Conservation (phyloP, 2,329 filamentous ascomycete species). For the Curvularia lunata region DNA sequence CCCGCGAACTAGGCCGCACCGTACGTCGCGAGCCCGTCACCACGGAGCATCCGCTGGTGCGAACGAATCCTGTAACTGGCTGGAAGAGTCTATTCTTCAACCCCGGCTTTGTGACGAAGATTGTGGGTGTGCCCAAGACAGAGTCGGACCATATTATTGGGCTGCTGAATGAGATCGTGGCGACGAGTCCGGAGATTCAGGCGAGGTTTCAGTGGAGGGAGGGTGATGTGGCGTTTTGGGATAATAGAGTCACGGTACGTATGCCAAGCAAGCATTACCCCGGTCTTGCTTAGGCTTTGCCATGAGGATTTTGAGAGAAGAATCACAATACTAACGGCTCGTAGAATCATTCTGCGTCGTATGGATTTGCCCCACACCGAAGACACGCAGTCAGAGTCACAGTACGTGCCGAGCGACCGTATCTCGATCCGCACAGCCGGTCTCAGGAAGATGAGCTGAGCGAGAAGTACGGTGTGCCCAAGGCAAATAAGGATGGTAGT, state of each 20-base stretch:
- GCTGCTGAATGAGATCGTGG: conserved; percentile 61
- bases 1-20: conserved; percentile 57
- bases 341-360: conserved; percentile 62
- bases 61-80: conserved; percentile 66
- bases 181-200: conserved; percentile 70
- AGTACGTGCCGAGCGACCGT: conserved; percentile 56
- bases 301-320: neutral
- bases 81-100: conserved; percentile 68
- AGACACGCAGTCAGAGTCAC: conserved; percentile 61
- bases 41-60: conserved; percentile 63
- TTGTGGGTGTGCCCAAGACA: conserved; percentile 64
- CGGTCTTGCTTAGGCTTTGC: neutral
- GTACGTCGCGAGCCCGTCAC: conserved; percentile 61
- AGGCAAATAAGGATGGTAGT: conserved; percentile 63
- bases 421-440: conserved; percentile 53
- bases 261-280: neutral
- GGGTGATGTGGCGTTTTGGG: conserved; percentile 72
- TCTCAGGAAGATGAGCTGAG: conserved; percentile 63
- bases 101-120: conserved; percentile 63
- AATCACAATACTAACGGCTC: conserved; percentile 7
- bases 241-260: conserved; percentile 63
- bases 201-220: conserved; percentile 70
- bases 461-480: conserved; percentile 56
- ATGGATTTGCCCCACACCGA: conserved; percentile 63
- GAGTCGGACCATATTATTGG: conserved; percentile 61